phyloP scores from a whole-genome alignment of 129 eudicot genomes.

The Erigeron canadensis region DNA sequence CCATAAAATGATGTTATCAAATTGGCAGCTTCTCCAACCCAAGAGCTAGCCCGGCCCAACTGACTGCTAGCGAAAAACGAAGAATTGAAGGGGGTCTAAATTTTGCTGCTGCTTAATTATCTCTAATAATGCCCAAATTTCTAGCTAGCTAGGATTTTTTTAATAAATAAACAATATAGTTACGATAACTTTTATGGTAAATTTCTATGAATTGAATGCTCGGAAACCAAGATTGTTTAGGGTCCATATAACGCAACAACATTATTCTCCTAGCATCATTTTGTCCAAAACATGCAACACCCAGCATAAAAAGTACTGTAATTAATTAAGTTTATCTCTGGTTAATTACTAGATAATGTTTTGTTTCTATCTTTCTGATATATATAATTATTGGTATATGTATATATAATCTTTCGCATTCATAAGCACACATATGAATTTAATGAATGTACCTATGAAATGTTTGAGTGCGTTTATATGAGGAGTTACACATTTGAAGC shows the following conservation, averaged over 20 bases:
- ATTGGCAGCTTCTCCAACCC: no score
- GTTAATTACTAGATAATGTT: no score
- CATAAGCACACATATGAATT: no score
- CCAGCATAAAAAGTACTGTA: not conserved
- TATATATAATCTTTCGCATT: no score
- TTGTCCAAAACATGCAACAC: not conserved
- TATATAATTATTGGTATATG: no score
- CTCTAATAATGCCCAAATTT: no score
- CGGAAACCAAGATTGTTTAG: conserved; percentile 8
- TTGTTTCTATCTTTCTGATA: no score
- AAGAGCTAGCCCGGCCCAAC: no score
- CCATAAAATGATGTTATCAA: not conserved
- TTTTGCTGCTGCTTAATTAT: not conserved
- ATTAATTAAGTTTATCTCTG: not conserved
- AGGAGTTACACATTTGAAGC: conserved; percentile 15
- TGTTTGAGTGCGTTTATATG: conserved; percentile 18
- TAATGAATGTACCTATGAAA: no score
- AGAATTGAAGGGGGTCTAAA: not conserved
- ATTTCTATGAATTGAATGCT: not conserved
- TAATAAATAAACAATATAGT: not conserved
- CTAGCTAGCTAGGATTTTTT: no score
- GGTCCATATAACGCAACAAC: not conserved
- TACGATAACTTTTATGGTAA: not conserved
- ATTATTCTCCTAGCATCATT: conserved; percentile 1
- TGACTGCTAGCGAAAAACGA: not conserved